Conservation (phyloP, 129 eudicot genomes). For the Sambucus nigra region DNA sequence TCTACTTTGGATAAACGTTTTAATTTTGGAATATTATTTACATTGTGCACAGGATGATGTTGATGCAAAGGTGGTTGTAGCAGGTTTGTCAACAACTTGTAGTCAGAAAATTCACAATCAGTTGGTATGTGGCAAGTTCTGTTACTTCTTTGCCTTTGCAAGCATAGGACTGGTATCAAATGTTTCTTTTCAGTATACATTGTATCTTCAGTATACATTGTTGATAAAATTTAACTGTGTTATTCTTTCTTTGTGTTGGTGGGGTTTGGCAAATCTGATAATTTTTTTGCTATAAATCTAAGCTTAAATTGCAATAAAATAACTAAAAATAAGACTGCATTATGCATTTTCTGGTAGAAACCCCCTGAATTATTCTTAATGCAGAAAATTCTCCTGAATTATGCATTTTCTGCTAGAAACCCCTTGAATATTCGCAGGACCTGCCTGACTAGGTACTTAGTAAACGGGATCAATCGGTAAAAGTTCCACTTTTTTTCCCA, state of each 20-base stretch:
- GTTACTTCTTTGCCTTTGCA: neutral
- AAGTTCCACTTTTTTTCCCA: no score
- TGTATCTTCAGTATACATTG: neutral
- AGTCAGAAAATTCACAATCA: slow-evolving; percentile 99
- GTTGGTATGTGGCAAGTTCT: slow-evolving; percentile 47
- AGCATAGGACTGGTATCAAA: neutral
- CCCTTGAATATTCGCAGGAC: no score
- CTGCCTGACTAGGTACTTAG: no score
- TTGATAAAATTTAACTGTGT: no score
- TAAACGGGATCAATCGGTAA: no score
- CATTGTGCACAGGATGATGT: slow-evolving; percentile 66
- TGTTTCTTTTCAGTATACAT: neutral
- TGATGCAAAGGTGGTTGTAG: slow-evolving; percentile 74
- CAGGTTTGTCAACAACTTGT: slow-evolving; percentile 92
- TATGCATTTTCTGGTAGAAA: no score
- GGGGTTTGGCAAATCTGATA: neutral
- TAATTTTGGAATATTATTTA: neutral
- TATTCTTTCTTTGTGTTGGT: neutral
- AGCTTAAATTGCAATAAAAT: no score
- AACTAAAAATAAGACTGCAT: no score
- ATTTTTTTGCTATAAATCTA: neutral
- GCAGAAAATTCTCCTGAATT: no score
- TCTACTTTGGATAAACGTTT: no score
- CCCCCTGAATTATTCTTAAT: no score
- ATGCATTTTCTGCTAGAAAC: no score